Percentiles rank a stretch among this genome's conserved stretches.
phyloP scores from a whole-genome alignment of 1,139 yeast genomes.

The Pneumocystis murina region DNA sequence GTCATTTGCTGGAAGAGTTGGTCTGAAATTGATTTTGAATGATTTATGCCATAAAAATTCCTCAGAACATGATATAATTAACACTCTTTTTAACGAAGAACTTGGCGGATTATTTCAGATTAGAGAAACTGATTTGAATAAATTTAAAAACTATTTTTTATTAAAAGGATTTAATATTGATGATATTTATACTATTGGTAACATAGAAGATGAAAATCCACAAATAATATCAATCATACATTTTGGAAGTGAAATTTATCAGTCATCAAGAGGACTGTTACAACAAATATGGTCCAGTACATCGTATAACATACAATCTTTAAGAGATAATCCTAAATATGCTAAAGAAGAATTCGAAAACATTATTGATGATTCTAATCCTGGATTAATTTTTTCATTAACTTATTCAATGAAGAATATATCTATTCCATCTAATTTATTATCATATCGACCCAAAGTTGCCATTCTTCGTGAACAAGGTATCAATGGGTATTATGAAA shows the following conservation, averaged over 20 bases:
- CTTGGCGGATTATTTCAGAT: constrained; percentile 95
- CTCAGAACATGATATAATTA: constrained; percentile 22
- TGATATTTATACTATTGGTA: constrained; percentile 50
- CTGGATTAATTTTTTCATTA: constrained; percentile 74
- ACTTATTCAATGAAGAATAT: constrained; percentile 40
- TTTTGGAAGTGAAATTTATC: constrained; percentile 35
- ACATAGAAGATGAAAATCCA: constrained; percentile 35
- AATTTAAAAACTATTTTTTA: constrained; percentile 41
- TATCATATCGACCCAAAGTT: constrained; percentile 54
- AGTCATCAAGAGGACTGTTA: constrained; percentile 48
- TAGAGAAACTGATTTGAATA: constrained; percentile 34
- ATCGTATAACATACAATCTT: constrained; percentile 74
- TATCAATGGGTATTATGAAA: constrained; percentile 94
- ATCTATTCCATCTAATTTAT: constrained; percentile 19
- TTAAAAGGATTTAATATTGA: constrained; percentile 44
- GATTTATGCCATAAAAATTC: constrained; percentile 3
- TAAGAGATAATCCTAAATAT: constrained; percentile 86
- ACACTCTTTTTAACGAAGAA: constrained; percentile 68
- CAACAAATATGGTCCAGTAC: constrained; percentile 83
- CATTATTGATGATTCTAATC: constrained; percentile 67
- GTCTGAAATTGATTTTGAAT: constrained; percentile 36
- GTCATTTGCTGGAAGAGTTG: constrained; percentile 94
- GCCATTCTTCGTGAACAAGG: constrained; percentile 98
- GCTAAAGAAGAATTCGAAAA: constrained; percentile 73
- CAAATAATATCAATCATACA: constrained; percentile 38